phyloP scores from a whole-genome alignment of 2,329 filamentous ascomycete genomes.

The Colletotrichum camelliae region DNA sequence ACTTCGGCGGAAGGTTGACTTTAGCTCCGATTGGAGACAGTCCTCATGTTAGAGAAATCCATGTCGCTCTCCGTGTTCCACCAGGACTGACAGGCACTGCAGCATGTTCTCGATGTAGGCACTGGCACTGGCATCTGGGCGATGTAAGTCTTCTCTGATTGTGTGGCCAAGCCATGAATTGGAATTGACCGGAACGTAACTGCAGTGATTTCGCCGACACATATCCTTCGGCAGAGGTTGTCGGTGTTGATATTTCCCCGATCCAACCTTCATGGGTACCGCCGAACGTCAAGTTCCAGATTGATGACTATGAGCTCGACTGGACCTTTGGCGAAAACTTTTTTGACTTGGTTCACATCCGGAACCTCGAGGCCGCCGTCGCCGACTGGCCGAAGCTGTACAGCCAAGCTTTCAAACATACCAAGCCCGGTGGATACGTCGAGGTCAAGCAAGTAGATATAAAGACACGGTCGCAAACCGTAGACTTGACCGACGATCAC shows the following conservation, averaged over 20 bases:
- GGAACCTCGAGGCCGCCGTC: conserved; percentile 58
- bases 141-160: background rate
- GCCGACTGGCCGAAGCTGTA: conserved; percentile 57
- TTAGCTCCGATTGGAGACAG: background rate
- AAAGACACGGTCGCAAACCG: background rate
- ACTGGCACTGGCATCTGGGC: background rate
- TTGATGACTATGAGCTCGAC: conserved; percentile 63
- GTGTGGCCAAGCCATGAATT: no score
- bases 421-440: conserved; percentile 50
- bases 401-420: conserved; percentile 49
- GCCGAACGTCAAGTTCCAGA: conserved; percentile 66
- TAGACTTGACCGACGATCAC: conserved; percentile 22
- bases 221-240: conserved; percentile 46
- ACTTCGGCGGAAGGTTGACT: background rate
- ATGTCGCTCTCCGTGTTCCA: background rate
- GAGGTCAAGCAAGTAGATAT: conserved; percentile 25
- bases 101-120: background rate
- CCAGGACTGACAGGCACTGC: conserved; percentile 26
- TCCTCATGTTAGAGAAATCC: background rate
- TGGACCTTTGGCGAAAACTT: conserved; percentile 50
- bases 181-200: no score
- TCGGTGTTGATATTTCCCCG: conserved; percentile 60
- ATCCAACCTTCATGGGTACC: conserved; percentile 61
- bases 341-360: conserved; percentile 66
- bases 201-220: conserved; percentile 52